Evolutionary conservation across 208 protist genomes (phyloP).

Genomic region (Leishmania tarentolae): DNA sequence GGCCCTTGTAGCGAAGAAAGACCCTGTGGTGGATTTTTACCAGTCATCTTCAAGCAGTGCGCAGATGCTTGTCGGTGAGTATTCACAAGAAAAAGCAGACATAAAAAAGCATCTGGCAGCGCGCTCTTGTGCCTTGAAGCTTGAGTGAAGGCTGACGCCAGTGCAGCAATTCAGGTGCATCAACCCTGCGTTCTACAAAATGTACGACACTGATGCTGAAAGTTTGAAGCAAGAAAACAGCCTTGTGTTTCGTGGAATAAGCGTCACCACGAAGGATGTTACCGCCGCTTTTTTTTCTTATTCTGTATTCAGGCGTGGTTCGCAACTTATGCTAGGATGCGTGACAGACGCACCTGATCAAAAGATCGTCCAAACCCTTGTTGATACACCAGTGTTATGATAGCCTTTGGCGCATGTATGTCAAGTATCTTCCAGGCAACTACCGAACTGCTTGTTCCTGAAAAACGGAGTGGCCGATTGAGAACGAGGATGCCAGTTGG

Average conservation of each 20-base stretch:
- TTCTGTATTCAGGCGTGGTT: neutral
- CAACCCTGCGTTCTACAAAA: neutral
- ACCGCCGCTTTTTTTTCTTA: neutral
- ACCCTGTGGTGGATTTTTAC: neutral
- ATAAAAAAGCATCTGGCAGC: too few relatives aligned
- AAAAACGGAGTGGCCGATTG: neutral
- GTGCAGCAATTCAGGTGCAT: neutral
- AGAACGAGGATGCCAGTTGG: neutral
- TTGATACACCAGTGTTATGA: neutral
- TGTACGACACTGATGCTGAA: neutral
- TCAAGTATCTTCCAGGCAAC: neutral
- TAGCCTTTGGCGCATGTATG: neutral
- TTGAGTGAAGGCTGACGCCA: neutral
- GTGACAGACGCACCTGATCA: neutral
- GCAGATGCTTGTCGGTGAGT: neutral
- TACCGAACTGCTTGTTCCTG: neutral
- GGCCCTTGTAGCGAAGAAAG: neutral
- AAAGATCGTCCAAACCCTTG: neutral
- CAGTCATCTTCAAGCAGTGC: neutral
- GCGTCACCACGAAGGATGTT: neutral
- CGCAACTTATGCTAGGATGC: neutral
- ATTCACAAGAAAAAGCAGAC: neutral
- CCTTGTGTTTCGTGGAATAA: neutral
- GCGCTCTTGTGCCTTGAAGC: neutral
- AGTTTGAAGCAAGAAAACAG: constrained; percentile 1